Percentiles rank a stretch among this genome's conserved stretches.
phyloP scores from a whole-genome alignment of 2,329 filamentous ascomycete genomes.

The Penicillium paneum region DNA sequence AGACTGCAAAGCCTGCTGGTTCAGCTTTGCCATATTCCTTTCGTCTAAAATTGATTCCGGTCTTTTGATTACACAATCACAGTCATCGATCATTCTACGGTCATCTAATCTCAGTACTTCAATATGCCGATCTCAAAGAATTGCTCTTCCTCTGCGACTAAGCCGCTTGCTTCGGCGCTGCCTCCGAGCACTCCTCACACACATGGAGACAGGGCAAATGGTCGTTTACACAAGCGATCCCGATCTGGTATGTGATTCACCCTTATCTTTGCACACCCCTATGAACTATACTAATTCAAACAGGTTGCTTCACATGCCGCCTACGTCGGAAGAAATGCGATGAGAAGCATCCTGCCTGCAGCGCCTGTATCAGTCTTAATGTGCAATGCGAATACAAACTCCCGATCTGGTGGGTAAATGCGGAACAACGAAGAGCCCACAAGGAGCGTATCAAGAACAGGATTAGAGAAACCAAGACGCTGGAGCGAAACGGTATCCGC shows the following conservation, averaged over 20 bases:
- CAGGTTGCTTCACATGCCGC: constrained; percentile 67
- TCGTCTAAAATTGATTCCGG: background rate
- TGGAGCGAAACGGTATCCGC: constrained; percentile 67
- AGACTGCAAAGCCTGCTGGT: constrained; percentile 42
- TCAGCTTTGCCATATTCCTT: constrained; percentile 37
- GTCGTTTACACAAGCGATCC: constrained; percentile 83
- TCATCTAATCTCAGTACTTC: background rate
- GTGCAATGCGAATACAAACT: constrained; percentile 94
- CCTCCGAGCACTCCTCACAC: background rate
- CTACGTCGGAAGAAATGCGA: constrained; percentile 69
- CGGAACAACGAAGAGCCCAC: constrained; percentile 76
- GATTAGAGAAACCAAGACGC: constrained; percentile 94
- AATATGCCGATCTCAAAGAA: constrained; percentile 5
- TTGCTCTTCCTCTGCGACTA: background rate
- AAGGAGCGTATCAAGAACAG: constrained; percentile 96
- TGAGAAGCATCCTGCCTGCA: constrained; percentile 62
- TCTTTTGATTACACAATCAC: background rate
- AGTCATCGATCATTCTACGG: background rate
- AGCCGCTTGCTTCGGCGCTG: background rate
- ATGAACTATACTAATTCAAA: constrained; percentile 20
- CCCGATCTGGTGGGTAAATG: constrained; percentile 96
- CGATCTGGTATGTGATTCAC: constrained; percentile 68
- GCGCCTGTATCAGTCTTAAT: constrained; percentile 67
- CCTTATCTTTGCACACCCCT: background rate
- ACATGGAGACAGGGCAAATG: background rate